These are phyloP conservation scores for Nicotiana undulata DNA, from an alignment of 257 asterid species.

Conservation along the genomic window DNA sequence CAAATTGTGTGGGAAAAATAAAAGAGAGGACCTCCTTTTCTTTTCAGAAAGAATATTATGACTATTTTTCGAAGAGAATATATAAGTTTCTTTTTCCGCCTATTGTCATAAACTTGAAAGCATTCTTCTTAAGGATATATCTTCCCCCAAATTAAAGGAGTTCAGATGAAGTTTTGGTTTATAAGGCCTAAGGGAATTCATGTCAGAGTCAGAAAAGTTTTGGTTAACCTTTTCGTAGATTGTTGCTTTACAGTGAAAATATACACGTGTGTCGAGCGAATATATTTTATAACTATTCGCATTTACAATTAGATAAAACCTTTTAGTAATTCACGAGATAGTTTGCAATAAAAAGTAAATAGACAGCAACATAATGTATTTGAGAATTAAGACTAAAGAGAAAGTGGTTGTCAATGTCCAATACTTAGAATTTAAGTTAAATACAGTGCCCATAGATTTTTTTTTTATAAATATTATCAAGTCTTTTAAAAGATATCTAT, in stretches of 20 bases:
- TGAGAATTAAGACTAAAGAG: not conserved
- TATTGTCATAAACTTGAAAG: too few species aligned
- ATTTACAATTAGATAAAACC: not conserved
- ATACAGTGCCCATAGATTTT: too few species aligned
- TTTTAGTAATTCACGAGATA: not conserved
- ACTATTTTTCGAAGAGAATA: too few species aligned
- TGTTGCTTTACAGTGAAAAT: not conserved
- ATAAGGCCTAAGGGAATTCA: not conserved
- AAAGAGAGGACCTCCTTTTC: too few species aligned
- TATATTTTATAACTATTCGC: not conserved
- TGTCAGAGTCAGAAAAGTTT: not conserved
- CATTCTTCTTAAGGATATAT: not conserved
- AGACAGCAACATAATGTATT: not conserved
- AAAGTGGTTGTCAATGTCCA: not conserved
- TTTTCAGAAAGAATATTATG: too few species aligned
- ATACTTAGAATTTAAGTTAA: too few species aligned
- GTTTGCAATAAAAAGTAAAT: not conserved
- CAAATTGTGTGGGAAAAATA: too few species aligned
- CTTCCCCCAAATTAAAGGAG: not conserved
- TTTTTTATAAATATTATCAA: too few species aligned
- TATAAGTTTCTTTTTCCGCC: too few species aligned
- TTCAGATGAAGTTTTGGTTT: not conserved
- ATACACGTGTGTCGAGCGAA: not conserved
- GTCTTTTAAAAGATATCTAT: too few species aligned
- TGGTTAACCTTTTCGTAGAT: not conserved